Conservation (phyloP, 2,329 filamentous ascomycete genomes). For the Apiospora marii region DNA sequence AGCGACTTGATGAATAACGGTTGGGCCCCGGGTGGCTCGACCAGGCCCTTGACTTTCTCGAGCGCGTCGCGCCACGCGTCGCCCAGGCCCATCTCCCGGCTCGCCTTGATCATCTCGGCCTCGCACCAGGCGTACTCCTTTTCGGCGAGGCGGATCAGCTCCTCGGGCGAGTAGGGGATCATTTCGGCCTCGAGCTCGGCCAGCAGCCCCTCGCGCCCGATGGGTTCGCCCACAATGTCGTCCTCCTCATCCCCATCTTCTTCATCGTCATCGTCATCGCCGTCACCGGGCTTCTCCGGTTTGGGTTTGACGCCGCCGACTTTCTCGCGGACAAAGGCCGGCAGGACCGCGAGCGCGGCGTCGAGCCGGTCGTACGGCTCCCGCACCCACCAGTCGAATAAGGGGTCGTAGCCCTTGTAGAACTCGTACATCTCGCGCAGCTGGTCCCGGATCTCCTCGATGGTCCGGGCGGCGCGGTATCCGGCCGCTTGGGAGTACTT, state of each 20-base stretch:
- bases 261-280: no score
- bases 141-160: conserved; percentile 59
- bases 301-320: conserved; percentile 53
- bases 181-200: conserved; percentile 63
- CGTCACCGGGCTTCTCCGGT: no score
- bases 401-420: conserved; percentile 62
- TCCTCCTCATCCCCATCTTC: conserved; percentile 47
- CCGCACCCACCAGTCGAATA: conserved; percentile 64
- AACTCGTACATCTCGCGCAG: conserved; percentile 58
- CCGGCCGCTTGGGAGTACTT: conserved; percentile 52
- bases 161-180: conserved; percentile 65
- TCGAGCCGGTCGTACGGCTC: conserved; percentile 52
- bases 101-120: conserved; percentile 59
- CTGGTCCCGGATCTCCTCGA: conserved; percentile 49
- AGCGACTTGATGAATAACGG: conserved; percentile 59
- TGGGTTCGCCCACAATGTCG: conserved; percentile 64
- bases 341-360: conserved; percentile 47
- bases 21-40: conserved; percentile 62
- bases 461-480: conserved; percentile 53
- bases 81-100: conserved; percentile 55
- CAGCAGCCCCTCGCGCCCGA: conserved; percentile 59
- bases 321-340: conserved; percentile 43
- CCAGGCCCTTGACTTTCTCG: conserved; percentile 62
- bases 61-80: conserved; percentile 61
- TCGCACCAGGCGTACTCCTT: conserved; percentile 64